Evolutionary conservation across 2,329 filamentous ascomycete species (phyloP).

Genomic region (Monilinia laxa): DNA sequence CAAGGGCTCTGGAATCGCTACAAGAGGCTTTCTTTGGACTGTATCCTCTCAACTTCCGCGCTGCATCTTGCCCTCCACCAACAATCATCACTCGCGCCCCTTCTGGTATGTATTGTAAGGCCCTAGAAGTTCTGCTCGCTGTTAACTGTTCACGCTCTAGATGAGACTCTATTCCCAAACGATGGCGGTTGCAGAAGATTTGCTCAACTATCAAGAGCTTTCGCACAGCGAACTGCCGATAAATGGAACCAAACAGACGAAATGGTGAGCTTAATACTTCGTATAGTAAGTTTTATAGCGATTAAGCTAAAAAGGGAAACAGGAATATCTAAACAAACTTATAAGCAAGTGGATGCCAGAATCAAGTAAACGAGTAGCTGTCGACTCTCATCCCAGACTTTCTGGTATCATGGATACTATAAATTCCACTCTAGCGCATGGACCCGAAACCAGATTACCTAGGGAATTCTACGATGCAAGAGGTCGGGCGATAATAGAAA

Average conservation of each 20-base stretch:
- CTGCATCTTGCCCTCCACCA: slow-evolving; percentile 56
- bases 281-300: no score
- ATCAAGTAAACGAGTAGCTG: slow-evolving; percentile 64
- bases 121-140: background rate
- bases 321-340: slow-evolving; percentile 76
- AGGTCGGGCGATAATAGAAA: slow-evolving; percentile 65
- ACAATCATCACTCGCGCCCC: slow-evolving; percentile 65
- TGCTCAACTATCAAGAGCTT: slow-evolving; percentile 65
- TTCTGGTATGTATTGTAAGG: slow-evolving; percentile 36
- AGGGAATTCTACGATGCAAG: slow-evolving; percentile 82
- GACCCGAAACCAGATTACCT: slow-evolving; percentile 74
- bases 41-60: slow-evolving; percentile 59
- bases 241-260: slow-evolving; percentile 76
- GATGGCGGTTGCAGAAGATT: slow-evolving; percentile 72
- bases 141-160: slow-evolving; percentile 36
- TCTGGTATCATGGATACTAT: slow-evolving; percentile 93
- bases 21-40: slow-evolving; percentile 74
- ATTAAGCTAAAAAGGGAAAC: slow-evolving; percentile 76
- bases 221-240: slow-evolving; percentile 68
- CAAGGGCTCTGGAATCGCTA: slow-evolving; percentile 73
- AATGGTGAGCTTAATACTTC: slow-evolving; percentile 49
- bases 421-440: slow-evolving; percentile 85
- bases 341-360: slow-evolving; percentile 85
- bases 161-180: slow-evolving; percentile 81
- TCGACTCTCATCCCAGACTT: slow-evolving; percentile 80